Evolutionary conservation across 2,329 filamentous ascomycete genomes (phyloP).

Genomic region (Huntiella savannae): DNA sequence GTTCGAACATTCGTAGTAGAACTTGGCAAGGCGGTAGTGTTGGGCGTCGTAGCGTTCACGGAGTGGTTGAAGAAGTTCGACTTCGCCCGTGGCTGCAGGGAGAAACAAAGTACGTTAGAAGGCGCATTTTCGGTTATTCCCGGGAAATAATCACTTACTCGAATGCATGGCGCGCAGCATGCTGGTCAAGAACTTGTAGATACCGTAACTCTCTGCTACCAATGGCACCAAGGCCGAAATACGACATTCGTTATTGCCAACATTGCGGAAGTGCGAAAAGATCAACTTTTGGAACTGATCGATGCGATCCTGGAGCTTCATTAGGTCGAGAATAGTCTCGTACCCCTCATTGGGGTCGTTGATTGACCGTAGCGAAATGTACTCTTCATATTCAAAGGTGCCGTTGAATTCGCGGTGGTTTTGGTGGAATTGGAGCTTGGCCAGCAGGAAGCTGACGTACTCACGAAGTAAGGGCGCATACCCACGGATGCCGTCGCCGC

Average conservation of each 20-base stretch:
- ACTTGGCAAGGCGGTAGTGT: conserved; percentile 88
- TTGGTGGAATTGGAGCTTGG: conserved; percentile 90
- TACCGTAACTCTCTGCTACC: conserved; percentile 95
- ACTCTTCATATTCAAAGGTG: conserved; percentile 97
- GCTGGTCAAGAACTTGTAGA: conserved; percentile 99
- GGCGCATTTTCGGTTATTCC: neutral
- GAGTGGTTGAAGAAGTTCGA: conserved; percentile 77
- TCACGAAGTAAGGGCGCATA: conserved; percentile 87
- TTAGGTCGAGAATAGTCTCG: conserved; percentile 91
- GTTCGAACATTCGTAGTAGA: conserved; percentile 98
- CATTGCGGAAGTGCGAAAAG: conserved; percentile 85
- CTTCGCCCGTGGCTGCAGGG: conserved; percentile 60
- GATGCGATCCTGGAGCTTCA: conserved; percentile 94
- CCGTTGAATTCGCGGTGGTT: conserved; percentile 97
- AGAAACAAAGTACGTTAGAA: conserved; percentile 13
- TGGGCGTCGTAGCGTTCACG: conserved; percentile 83
- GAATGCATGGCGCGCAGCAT: conserved; percentile 98
- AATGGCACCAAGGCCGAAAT: conserved; percentile 86
- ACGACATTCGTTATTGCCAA: conserved; percentile 86
- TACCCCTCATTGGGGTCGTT: conserved; percentile 97
- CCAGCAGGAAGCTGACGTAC: conserved; percentile 88
- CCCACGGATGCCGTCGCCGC: conserved; percentile 62
- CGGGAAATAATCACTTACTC: conserved; percentile 33
- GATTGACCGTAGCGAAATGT: conserved; percentile 92
- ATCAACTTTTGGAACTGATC: conserved; percentile 97